A percentile compares a stretch with the other conserved stretches of the same genome.
Evolutionary conservation across 1,139 yeast species (phyloP).

Genomic region (Geotrichum klebahnii): DNA sequence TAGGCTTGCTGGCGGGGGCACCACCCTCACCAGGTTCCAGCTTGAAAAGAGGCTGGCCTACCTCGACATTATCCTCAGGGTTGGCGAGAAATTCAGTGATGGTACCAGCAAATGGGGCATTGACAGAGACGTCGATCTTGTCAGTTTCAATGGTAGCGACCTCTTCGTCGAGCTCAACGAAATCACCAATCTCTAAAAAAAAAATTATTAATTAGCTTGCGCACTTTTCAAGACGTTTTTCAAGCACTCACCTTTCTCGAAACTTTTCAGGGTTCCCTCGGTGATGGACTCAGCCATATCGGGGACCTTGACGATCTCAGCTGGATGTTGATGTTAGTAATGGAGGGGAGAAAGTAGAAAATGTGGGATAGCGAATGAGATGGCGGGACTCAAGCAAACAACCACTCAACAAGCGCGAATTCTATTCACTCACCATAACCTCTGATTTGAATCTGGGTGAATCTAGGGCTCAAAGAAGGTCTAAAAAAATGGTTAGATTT

Average conservation of each 20-base stretch:
- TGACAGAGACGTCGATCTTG: constrained; percentile 95
- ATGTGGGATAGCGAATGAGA: background rate
- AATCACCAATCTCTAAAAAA: constrained; percentile 72
- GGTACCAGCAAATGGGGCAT: constrained; percentile 90
- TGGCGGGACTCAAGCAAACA: background rate
- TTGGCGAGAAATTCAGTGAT: constrained; percentile 75
- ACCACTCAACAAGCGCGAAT: background rate
- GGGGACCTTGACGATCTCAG: constrained; percentile 74
- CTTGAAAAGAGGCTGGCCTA: constrained; percentile 87
- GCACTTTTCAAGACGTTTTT: background rate
- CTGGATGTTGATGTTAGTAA: constrained; percentile 19
- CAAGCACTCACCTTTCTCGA: constrained; percentile 42
- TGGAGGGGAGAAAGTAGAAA: background rate
- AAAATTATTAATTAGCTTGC: background rate
- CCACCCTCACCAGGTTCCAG: constrained; percentile 86
- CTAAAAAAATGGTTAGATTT: background rate
- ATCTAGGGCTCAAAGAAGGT: constrained; percentile 18
- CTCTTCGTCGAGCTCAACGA: constrained; percentile 79
- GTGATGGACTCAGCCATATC: constrained; percentile 98
- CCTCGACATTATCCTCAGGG: constrained; percentile 91
- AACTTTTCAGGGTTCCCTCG: constrained; percentile 89
- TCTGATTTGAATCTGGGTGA: constrained; percentile 18
- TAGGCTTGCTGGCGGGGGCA: constrained; percentile 38
- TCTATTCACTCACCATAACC: constrained; percentile 15
- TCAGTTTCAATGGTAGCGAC: constrained; percentile 98